These are phyloP conservation scores for Penicillium sclerotiorum DNA, from an alignment of 2,329 filamentous ascomycete genomes.

Conservation along the genomic window DNA sequence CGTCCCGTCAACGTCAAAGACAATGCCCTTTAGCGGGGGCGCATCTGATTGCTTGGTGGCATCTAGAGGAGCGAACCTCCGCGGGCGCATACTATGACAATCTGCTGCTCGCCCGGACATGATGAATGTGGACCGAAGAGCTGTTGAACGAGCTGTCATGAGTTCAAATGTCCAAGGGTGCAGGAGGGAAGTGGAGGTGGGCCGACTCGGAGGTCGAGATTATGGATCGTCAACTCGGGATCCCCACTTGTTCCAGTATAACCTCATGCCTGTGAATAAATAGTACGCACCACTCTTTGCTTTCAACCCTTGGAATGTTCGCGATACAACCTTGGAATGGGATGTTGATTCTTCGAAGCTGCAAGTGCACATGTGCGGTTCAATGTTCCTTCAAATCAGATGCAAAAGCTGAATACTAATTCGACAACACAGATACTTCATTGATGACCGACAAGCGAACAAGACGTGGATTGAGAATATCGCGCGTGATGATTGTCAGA, in stretches of 20 bases:
- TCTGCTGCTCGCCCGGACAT: constrained; percentile 24
- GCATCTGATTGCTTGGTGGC: constrained; percentile 35
- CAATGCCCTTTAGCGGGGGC: constrained; percentile 58
- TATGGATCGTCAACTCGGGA: neutral
- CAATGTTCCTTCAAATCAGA: neutral
- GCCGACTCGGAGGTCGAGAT: neutral
- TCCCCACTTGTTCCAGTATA: no score
- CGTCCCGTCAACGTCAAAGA: constrained; percentile 96
- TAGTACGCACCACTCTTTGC: no score
- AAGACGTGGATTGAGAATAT: no score
- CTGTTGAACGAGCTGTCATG: neutral
- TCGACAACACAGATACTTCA: no score
- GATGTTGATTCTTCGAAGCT: no score
- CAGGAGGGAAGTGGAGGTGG: neutral
- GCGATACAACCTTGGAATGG: no score
- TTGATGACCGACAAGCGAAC: no score
- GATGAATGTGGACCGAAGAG: constrained; percentile 4
- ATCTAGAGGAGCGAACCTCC: constrained; percentile 56
- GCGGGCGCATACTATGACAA: constrained; percentile 32
- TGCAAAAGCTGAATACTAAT: neutral
- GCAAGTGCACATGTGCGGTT: no score
- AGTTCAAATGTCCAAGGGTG: neutral
- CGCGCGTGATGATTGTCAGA: no score
- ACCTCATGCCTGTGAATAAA: no score
- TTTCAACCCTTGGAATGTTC: no score